Evolutionary conservation across 2,329 filamentous ascomycete genomes (phyloP), one percentile per base, ranked within the genome.

Genomic region (Dactylellina parvicollis): DNA sequence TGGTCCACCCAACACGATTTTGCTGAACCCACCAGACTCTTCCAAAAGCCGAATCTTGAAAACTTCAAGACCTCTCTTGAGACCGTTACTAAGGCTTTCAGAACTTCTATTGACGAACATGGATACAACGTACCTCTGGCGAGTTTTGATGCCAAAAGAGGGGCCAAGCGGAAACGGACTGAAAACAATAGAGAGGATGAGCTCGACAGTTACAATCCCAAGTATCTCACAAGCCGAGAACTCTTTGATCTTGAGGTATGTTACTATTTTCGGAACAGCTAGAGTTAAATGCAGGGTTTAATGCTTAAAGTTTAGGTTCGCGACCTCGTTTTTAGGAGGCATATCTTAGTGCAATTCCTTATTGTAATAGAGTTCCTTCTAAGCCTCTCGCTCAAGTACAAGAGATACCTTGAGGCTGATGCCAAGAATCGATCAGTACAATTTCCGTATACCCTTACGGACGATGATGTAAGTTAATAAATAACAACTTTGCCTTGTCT

Each of bases 221-320:
- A 98, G 79, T 99, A 99, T 80, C 86, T 99, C 16, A 99, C 95
- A n/a, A 98, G 93, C 80, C 87, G 90, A 76, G 96, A 99, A 80
- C 84, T 99, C 0, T 99, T 99, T 80, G 92, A 96, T 78, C 86
- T 99, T 47, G 95, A 99, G 86, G 90, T 92, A 84, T 72, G 82
- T 78, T 54, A 22, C 44, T 3, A 10, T 54, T 49, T 42, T 10
- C 52, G 32, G 14, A 8, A 0, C 14, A 20, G 18, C 2, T 1
- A 22, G 18, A 20, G n/a, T 18, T 4, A 8, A 16, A 16, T 36
- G 5, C 4, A 2, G 10, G 16, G 18, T 34, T 34, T 64, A 57
- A 54, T 12, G 0, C 12, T 24, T 36, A 2, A 2, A 55, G 24
- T 20, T 38, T 76, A 92, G 90, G 89, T 98, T 75, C 93, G 92